phyloP scores from a whole-genome alignment of 495 filamentous ascomycete species.

The Paragyromitra xinjiangensis region DNA sequence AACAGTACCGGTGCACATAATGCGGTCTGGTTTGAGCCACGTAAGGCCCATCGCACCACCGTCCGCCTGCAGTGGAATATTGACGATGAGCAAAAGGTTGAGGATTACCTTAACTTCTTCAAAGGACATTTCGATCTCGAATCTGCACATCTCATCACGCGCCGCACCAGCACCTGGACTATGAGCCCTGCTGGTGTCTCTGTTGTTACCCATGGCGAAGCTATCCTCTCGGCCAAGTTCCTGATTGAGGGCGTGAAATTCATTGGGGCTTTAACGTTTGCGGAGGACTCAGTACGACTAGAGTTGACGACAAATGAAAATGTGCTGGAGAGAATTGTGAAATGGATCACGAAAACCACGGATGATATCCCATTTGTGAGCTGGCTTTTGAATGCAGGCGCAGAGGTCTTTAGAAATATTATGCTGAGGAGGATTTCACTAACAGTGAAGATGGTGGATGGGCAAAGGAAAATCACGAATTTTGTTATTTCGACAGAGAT shows the following conservation, averaged over 20 bases:
- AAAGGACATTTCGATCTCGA: constrained; percentile 6
- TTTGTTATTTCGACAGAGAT: constrained; percentile 23
- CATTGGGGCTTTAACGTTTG: constrained; percentile 8
- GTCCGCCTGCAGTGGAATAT: constrained; percentile 33
- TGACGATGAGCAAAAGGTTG: background rate
- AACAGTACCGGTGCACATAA: constrained; percentile 10
- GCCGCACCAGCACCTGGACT: constrained; percentile 3
- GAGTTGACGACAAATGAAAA: constrained; percentile 11
- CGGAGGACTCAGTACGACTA: background rate
- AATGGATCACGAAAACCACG: background rate
- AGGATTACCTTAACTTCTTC: background rate
- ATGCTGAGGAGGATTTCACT: constrained; percentile 7
- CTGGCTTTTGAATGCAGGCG: constrained; percentile 4
- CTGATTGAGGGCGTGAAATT: constrained; percentile 5
- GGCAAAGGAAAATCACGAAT: constrained; percentile 3
- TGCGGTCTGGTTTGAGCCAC: constrained; percentile 44
- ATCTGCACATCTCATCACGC: constrained; percentile 14
- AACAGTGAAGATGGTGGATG: constrained; percentile 13
- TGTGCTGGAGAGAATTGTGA: constrained; percentile 2
- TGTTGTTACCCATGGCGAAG: background rate
- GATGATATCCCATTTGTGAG: constrained; percentile 9
- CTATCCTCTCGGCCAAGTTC: constrained; percentile 3
- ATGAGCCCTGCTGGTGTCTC: background rate
- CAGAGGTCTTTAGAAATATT: background rate
- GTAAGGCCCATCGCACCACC: constrained; percentile 13